Evolutionary conservation across 129 eudicot species (phyloP), one percentile per base, ranked within the genome.

Genomic region (Arctium lappa): DNA sequence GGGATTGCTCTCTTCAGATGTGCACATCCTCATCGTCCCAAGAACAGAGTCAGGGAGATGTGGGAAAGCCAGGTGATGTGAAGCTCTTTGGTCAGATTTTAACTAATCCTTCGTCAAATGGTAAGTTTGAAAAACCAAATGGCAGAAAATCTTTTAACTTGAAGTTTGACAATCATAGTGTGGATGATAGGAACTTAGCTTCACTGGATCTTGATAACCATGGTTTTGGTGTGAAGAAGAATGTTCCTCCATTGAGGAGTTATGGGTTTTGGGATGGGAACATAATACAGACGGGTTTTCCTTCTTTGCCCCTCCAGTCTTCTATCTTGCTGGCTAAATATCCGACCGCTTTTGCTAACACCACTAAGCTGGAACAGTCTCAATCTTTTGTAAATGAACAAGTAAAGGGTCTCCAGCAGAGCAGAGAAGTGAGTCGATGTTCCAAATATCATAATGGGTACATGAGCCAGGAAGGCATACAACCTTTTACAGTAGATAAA

Each of bases 81-180:
- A 95, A 95, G 76, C 89, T 95, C 6, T 95, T 95, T 31, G 99
- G 99, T 65, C 93, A 93, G 87, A 88, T 95, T 73, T 66, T 95
- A 62, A 85, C 86, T 29, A 82, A 85, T 53, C 56, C 77, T 34
- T 3, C 12, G 70, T 27, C 63, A 32, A 83, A 63, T 77, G 65
- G 84, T 27, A 73, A 66, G 15, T 72, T 31, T 53, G 88, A 79
- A 38, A 82, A 80, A 27, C 42, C 80, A 74, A 78, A 77, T 70
- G 82, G 44, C 42, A 80, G 82, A 27, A 82, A 78, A 80, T 79
- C 91, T 6, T 80, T 75, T 63, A 88, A 77, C 81, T n/a, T 83
- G 81, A 94, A 81, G 80, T 82, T 87, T 69, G 71, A 74, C 27
- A 69, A 66, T 65, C 76, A 48, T 11, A 74, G 15, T 46, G 15